Percentiles rank a stretch among this genome's conserved stretches.
Conservation (phyloP, 163 green algal genomes). For the Trebouxia gelatinosa region DNA sequence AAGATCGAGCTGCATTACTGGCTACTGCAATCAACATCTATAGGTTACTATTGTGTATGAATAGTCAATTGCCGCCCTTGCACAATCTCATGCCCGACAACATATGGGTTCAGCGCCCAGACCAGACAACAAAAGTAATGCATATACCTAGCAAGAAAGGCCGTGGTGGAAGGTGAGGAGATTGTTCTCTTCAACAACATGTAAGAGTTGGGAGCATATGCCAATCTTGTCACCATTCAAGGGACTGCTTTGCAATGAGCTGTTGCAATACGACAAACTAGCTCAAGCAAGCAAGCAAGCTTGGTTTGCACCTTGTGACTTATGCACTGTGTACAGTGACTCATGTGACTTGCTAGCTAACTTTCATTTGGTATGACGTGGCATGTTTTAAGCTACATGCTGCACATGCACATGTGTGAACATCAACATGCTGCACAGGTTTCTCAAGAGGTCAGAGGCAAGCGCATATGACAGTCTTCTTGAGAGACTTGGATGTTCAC, state of each 20-base stretch:
- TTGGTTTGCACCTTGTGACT: too few species aligned
- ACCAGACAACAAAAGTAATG: conserved; percentile 6
- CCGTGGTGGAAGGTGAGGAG: conserved; percentile 1
- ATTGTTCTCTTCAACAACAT: too few species aligned
- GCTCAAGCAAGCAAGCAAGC: too few species aligned
- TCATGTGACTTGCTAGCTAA: too few species aligned
- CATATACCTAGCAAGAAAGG: conserved; percentile 7
- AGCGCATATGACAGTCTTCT: conserved; percentile 3
- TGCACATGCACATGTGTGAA: too few species aligned
- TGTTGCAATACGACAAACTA: too few species aligned
- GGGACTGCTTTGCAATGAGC: too few species aligned
- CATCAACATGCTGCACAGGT: neutral
- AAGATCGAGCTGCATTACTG: neutral
- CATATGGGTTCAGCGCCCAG: conserved; percentile 12
- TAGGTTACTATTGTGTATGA: neutral
- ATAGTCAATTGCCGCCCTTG: neutral
- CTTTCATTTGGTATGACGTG: too few species aligned
- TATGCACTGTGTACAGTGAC: too few species aligned
- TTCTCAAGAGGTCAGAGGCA: conserved; percentile 1
- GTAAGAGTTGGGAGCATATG: too few species aligned
- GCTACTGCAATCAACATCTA: conserved; percentile 11
- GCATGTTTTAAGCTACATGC: too few species aligned
- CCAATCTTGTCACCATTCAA: too few species aligned
- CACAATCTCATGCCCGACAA: conserved; percentile 8
- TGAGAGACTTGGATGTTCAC: neutral